phyloP scores from a whole-genome alignment of 371 early-diverging fungal genomes.

The Apophysomyces trapeziformis region DNA sequence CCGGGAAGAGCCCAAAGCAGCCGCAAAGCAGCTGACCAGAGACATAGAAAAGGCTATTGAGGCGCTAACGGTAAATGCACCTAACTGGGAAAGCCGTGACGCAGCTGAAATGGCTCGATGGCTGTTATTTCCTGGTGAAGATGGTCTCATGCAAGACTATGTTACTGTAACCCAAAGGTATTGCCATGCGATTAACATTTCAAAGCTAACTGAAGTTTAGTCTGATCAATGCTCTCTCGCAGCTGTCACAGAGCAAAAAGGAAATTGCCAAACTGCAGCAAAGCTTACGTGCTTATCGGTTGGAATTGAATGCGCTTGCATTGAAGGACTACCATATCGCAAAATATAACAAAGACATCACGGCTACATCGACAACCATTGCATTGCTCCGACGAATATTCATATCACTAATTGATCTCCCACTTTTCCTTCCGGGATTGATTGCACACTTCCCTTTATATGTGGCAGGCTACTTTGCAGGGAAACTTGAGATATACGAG shows the following conservation, averaged over 20 bases:
- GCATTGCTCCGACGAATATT: slow-evolving; percentile 44
- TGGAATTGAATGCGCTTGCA: slow-evolving; percentile 38
- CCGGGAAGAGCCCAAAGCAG: slow-evolving; percentile 44
- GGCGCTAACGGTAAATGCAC: slow-evolving; percentile 53
- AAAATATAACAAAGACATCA: slow-evolving; percentile 52
- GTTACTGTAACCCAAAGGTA: slow-evolving; percentile 59
- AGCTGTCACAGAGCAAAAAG: slow-evolving; percentile 29
- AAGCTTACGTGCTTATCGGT: slow-evolving; percentile 47
- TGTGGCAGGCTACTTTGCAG: slow-evolving; percentile 53
- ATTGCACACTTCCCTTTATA: slow-evolving; percentile 60
- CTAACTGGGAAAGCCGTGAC: slow-evolving; percentile 55
- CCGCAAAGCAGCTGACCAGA: slow-evolving; percentile 56
- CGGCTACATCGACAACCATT: slow-evolving; percentile 42
- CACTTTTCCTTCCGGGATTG: slow-evolving; percentile 58
- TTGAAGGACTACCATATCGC: slow-evolving; percentile 53
- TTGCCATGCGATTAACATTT: not conserved
- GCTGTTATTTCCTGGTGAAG: slow-evolving; percentile 53
- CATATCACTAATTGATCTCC: slow-evolving; percentile 49
- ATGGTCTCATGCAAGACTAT: slow-evolving; percentile 49
- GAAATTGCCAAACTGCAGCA: slow-evolving; percentile 43
- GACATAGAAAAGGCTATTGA: slow-evolving; percentile 42
- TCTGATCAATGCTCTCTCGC: slow-evolving; percentile 46
- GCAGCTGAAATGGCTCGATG: slow-evolving; percentile 56
- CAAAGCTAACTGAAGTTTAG: slow-evolving; percentile 20
- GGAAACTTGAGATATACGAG: slow-evolving; percentile 54